These are phyloP conservation scores for Annulohypoxylon moriforme DNA, from an alignment of 495 filamentous ascomycete genomes.

Conservation along the genomic window DNA sequence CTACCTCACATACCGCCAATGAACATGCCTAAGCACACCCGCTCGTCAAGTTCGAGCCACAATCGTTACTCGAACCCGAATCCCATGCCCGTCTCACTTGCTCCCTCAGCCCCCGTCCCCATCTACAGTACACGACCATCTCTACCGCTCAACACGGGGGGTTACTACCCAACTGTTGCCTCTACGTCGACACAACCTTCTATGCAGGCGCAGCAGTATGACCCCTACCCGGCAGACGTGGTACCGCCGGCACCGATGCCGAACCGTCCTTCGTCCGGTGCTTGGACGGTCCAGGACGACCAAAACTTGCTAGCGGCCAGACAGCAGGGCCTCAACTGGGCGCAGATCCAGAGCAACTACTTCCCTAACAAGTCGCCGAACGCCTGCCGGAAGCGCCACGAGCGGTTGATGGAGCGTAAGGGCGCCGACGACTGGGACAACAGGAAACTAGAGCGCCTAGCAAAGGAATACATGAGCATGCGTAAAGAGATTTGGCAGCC, in stretches of 20 bases:
- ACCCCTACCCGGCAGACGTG: constrained; percentile 51
- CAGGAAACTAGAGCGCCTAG: constrained; percentile 71
- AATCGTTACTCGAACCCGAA: constrained; percentile 49
- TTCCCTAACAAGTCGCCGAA: constrained; percentile 81
- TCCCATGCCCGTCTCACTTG: constrained; percentile 47
- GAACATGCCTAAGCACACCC: constrained; percentile 53
- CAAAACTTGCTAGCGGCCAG: constrained; percentile 69
- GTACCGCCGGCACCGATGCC: constrained; percentile 50
- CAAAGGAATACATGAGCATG: constrained; percentile 73
- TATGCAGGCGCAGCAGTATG: constrained; percentile 51
- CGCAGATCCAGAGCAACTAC: constrained; percentile 72
- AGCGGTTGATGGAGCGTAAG: constrained; percentile 75
- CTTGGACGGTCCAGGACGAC: constrained; percentile 75
- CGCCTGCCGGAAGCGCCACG: constrained; percentile 82
- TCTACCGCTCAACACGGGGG: constrained; percentile 43
- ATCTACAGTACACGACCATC: constrained; percentile 46
- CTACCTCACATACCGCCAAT: constrained; percentile 25
- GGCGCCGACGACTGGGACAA: constrained; percentile 75
- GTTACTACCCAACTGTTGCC: constrained; percentile 46
- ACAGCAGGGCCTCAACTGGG: constrained; percentile 75
- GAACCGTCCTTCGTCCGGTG: constrained; percentile 63
- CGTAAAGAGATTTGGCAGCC: constrained; percentile 78
- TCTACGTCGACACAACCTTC: constrained; percentile 42
- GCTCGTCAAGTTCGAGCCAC: constrained; percentile 49
- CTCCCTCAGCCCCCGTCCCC: constrained; percentile 46